A percentile compares a stretch with the other conserved stretches of the same genome.
phyloP scores from a whole-genome alignment of 441 rosid species.

The Gossypium schwendimanii region DNA sequence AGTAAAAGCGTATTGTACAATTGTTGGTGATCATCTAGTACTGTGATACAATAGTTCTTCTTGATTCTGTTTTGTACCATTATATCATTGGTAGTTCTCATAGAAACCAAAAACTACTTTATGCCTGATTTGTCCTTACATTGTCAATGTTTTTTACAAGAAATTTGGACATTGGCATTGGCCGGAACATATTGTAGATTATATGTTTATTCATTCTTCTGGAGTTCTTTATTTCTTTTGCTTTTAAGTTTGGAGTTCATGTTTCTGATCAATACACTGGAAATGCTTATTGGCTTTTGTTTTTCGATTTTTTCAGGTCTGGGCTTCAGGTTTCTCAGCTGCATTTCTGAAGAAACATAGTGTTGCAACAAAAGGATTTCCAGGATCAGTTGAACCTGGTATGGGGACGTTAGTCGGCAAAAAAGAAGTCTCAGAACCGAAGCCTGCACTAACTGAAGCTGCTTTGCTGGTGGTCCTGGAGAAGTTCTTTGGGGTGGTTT shows the following conservation, averaged over 20 bases:
- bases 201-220: not conserved
- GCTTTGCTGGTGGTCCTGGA: conserved; percentile 73
- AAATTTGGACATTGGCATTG: not conserved
- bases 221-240: not conserved
- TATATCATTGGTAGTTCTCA: not conserved
- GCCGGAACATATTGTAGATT: not conserved
- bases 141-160: not conserved
- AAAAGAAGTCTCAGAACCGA: conserved; percentile 35
- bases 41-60: not conserved
- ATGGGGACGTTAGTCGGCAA: conserved; percentile 19
- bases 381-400: conserved; percentile 27
- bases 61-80: not conserved
- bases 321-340: conserved; percentile 96
- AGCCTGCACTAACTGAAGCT: conserved; percentile 70
- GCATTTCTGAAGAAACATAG: conserved; percentile 87
- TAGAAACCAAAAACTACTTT: not conserved
- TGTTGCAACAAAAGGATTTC: conserved; percentile 60
- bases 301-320: conserved; percentile 45
- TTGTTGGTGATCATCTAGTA: not conserved
- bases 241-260: not conserved
- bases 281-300: conserved; percentile 12
- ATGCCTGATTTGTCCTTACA: not conserved
- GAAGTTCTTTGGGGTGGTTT: conserved; percentile 63
- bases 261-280: not conserved
- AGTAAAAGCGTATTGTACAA: not conserved